A percentile compares a stretch with the other conserved stretches of the same genome.
phyloP scores from a whole-genome alignment of 2,329 filamentous ascomycete genomes.

The Fusarium sp. region DNA sequence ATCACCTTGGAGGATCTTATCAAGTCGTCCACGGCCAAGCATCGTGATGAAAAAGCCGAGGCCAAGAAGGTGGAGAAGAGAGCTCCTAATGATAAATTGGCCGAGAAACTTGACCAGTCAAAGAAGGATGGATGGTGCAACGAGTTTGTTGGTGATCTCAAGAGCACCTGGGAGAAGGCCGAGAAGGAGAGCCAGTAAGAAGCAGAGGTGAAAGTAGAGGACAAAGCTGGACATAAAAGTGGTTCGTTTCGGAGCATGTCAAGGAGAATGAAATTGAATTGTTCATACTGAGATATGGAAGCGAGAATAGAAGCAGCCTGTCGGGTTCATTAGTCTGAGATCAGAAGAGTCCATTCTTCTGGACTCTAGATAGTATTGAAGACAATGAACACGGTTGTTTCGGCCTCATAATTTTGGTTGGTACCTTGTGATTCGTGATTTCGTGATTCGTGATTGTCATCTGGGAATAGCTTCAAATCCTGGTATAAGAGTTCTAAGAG shows the following conservation, averaged over 20 bases:
- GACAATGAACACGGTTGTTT: neutral
- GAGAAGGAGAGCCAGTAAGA: neutral
- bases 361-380: neutral
- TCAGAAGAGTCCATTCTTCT: neutral
- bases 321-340: neutral
- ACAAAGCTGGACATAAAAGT: neutral
- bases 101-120: conserved; percentile 2
- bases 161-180: neutral
- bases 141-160: conserved; percentile 2
- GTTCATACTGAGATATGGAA: neutral
- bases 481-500: neutral
- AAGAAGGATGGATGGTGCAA: conserved; percentile 26
- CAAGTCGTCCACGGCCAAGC: neutral
- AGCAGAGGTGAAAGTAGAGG: neutral
- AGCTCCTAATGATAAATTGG: neutral
- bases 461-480: conserved; percentile 29
- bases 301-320: neutral
- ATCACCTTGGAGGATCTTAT: neutral
- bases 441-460: neutral
- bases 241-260: neutral
- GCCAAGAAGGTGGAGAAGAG: neutral
- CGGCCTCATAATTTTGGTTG: neutral
- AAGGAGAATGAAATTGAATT: neutral
- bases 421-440: too few species aligned
- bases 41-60: neutral